Conservation (phyloP, 495 filamentous ascomycete genomes). For the Paragyromitra xinjiangensis region DNA sequence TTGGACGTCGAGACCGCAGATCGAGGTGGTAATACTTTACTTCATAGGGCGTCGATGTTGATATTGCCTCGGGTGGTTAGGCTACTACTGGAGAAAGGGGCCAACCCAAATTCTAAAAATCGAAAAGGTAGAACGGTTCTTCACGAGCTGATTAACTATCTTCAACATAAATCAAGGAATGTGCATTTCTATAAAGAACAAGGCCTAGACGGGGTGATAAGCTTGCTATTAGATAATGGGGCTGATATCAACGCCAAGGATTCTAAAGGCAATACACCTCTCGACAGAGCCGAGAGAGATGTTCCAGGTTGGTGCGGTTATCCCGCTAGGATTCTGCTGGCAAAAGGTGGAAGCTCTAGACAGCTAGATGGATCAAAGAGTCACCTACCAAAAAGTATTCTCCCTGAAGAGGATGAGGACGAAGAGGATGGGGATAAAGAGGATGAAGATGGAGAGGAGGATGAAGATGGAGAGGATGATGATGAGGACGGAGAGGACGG, state of each 20-base stretch:
- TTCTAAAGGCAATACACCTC: neutral
- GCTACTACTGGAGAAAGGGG: neutral
- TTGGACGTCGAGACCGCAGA: neutral
- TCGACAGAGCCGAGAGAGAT: neutral
- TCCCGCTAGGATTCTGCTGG: neutral
- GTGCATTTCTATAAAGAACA: neutral
- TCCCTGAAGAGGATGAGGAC: too few relatives aligned
- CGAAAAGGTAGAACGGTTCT: neutral
- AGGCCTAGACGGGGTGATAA: neutral
- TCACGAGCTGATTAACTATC: neutral
- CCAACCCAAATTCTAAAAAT: neutral
- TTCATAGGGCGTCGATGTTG: constrained; percentile 3
- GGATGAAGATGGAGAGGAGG: neutral
- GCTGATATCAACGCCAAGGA: constrained; percentile 1
- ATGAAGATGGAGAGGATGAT: too few relatives aligned
- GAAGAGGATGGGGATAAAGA: neutral
- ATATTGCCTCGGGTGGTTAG: neutral
- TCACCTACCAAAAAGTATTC: too few relatives aligned
- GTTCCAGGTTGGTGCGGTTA: neutral
- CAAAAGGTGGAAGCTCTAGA: neutral
- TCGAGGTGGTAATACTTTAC: neutral
- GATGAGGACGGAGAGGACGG: too few relatives aligned
- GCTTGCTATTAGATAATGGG: neutral
- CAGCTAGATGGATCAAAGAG: neutral
- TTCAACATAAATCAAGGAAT: neutral